Conservation (phyloP, 2,329 filamentous ascomycete species). For the Ceratocystis smalleyi region DNA sequence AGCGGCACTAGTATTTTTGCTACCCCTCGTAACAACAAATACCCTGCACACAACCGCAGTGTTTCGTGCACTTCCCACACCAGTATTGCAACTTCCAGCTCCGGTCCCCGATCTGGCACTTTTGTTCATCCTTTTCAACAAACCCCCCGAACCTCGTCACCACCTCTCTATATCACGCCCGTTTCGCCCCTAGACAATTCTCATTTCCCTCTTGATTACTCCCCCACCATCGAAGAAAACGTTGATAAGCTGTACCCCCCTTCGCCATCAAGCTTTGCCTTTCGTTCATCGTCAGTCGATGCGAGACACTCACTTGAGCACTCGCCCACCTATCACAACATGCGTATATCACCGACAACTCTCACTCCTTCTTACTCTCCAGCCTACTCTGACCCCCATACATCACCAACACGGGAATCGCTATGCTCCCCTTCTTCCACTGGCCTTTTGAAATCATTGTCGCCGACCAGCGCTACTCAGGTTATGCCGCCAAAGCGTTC, state of each 20-base stretch:
- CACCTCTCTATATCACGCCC: constrained; percentile 33
- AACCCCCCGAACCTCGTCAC: constrained; percentile 38
- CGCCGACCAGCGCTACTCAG: constrained; percentile 24
- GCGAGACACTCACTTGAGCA: constrained; percentile 12
- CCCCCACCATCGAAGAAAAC: constrained; percentile 40
- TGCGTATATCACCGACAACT: constrained; percentile 29
- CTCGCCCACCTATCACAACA: constrained; percentile 16
- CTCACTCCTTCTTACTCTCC: constrained; percentile 26
- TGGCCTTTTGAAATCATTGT: constrained; percentile 24
- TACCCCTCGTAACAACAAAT: constrained; percentile 21
- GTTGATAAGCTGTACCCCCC: constrained; percentile 27
- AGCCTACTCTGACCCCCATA: constrained; percentile 32
- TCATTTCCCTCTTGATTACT: constrained; percentile 33
- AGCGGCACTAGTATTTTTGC: constrained; percentile 15
- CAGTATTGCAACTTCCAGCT: constrained; percentile 29
- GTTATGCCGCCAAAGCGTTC: constrained; percentile 39
- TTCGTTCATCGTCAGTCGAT: constrained; percentile 10
- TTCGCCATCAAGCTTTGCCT: constrained; percentile 6
- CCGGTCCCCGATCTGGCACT: constrained; percentile 24
- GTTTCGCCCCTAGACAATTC: constrained; percentile 19
- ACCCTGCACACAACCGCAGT: constrained; percentile 41
- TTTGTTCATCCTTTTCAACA: constrained; percentile 53
- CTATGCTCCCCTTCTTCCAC: constrained; percentile 19
- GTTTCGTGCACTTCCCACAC: constrained; percentile 43
- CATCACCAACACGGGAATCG: constrained; percentile 9